These are phyloP conservation scores for Talaromyces trachyspermus DNA, from an alignment of 495 filamentous ascomycete species.

Conservation along the genomic window DNA sequence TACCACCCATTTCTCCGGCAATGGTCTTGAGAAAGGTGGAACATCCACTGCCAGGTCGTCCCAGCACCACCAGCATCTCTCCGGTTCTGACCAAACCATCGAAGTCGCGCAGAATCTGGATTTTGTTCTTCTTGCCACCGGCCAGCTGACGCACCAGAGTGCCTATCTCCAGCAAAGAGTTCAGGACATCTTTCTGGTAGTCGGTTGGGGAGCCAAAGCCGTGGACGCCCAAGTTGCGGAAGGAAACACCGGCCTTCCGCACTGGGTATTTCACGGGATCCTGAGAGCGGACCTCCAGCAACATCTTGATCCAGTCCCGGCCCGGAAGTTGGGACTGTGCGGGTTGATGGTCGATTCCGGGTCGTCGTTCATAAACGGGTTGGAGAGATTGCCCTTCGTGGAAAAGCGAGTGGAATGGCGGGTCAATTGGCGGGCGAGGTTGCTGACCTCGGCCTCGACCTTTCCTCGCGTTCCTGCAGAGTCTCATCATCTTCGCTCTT, in stretches of 20 bases:
- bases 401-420: conserved; percentile 37
- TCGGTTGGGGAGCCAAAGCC: conserved; percentile 71
- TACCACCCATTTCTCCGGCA: conserved; percentile 67
- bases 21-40: conserved; percentile 76
- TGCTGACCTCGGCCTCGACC: conserved; percentile 31
- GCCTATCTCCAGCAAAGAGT: conserved; percentile 52
- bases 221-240: conserved; percentile 63
- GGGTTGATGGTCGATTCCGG: conserved; percentile 43
- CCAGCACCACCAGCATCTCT: conserved; percentile 75
- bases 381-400: conserved; percentile 24
- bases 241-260: conserved; percentile 39
- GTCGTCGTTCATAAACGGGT: conserved; percentile 35
- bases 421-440: conserved; percentile 42
- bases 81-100: conserved; percentile 69
- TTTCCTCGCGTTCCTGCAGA: conserved; percentile 27
- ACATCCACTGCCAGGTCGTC: conserved; percentile 71
- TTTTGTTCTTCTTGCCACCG: conserved; percentile 46
- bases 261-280: conserved; percentile 40
- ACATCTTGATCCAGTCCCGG: conserved; percentile 45
- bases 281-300: conserved; percentile 39
- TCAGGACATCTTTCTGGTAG: conserved; percentile 75
- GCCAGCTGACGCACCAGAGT: conserved; percentile 35
- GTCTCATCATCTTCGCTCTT: conserved; percentile 26
- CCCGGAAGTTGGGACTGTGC: conserved; percentile 37
- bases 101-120: conserved; percentile 64